Evolutionary conservation across 2,329 filamentous ascomycete genomes (phyloP).

Genomic region (Penicillium digitatum): DNA sequence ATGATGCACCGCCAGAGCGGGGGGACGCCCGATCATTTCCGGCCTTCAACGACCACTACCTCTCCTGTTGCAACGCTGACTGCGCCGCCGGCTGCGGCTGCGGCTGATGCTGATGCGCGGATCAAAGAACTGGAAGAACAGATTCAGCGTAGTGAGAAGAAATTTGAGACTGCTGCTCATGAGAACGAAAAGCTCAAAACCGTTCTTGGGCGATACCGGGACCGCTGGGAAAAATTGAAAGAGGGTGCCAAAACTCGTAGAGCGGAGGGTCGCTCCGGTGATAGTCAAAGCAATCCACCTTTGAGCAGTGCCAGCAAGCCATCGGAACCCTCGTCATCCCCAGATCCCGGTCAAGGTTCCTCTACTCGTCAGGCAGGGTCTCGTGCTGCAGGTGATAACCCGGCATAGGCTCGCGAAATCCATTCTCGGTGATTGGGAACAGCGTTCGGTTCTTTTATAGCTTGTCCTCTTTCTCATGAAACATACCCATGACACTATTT

Average conservation of each 20-base stretch:
- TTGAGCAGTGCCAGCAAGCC: constrained; percentile 3
- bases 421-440: neutral
- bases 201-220: constrained; percentile 55
- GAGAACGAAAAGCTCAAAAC: constrained; percentile 59
- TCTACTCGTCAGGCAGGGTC: neutral
- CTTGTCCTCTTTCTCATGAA: neutral
- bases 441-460: neutral
- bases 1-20: constrained; percentile 44
- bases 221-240: constrained; percentile 67
- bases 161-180: constrained; percentile 60
- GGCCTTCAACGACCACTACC: constrained; percentile 25
- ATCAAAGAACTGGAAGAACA: constrained; percentile 66
- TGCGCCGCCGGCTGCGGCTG: constrained; percentile 16
- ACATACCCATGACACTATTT: neutral
- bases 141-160: constrained; percentile 54
- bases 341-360: constrained; percentile 5
- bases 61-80: constrained; percentile 24
- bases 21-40: constrained; percentile 32
- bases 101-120: constrained; percentile 47
- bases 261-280: constrained; percentile 23
- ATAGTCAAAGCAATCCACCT: constrained; percentile 11
- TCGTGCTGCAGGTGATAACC: neutral
- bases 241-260: constrained; percentile 53
- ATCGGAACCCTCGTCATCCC: constrained; percentile 9
- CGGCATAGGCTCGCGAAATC: neutral